Evolutionary conservation across 257 asterid species (phyloP).

Genomic region (Solanum chiquidenum): DNA sequence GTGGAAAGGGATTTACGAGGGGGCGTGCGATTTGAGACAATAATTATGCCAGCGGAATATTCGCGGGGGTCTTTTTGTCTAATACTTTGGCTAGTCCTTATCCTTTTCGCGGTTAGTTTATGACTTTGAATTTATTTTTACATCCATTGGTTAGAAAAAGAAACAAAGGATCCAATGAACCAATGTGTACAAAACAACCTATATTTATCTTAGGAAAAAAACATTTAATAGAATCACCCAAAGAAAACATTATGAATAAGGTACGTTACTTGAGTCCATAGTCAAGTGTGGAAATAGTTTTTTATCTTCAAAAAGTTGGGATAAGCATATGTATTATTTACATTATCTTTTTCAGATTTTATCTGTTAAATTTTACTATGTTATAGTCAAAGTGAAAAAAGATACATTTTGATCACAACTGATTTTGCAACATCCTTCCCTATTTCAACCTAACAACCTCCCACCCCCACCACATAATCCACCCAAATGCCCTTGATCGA

Average conservation of each 20-base stretch:
- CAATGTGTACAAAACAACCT: neutral
- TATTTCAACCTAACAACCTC: neutral
- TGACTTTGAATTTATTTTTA: conserved; percentile 3
- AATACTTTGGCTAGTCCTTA: conserved; percentile 14
- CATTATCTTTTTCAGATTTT: no score
- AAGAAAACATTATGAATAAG: neutral
- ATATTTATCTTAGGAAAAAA: neutral
- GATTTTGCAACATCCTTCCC: neutral
- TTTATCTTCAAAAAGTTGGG: neutral
- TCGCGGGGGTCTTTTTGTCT: conserved; percentile 17
- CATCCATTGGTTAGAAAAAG: neutral
- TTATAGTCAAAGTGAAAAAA: no score
- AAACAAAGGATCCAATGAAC: neutral
- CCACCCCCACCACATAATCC: neutral
- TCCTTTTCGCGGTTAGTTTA: conserved; percentile 11
- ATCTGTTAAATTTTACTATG: no score
- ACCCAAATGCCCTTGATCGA: neutral
- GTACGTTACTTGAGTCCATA: neutral
- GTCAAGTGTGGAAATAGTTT: neutral
- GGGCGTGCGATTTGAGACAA: conserved; percentile 7
- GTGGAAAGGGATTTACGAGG: neutral
- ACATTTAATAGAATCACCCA: neutral
- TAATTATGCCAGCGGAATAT: conserved; percentile 25
- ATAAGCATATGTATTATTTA: neutral
- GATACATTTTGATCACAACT: no score